Percentiles rank a stretch among this genome's conserved stretches.
These are phyloP conservation scores for Cyanophora paradoxa DNA, from an alignment of 78 protist species.

Conservation along the genomic window DNA sequence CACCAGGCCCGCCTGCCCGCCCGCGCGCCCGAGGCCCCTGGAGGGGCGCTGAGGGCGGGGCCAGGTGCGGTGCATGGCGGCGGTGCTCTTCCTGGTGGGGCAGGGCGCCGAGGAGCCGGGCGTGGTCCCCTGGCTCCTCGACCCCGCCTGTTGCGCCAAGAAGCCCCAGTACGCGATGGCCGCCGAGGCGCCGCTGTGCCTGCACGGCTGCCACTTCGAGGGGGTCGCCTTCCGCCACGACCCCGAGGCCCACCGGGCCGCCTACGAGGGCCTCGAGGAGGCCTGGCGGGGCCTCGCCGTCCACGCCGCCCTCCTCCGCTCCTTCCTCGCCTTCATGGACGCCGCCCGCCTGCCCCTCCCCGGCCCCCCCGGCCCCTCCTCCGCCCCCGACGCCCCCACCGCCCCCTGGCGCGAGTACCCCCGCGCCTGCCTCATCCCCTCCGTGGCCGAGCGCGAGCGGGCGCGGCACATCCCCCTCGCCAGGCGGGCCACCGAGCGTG, in stretches of 20 bases:
- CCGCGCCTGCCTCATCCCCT: background rate
- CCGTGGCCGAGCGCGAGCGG: background rate
- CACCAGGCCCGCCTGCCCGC: slow-evolving; percentile 32
- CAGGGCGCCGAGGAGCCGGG: slow-evolving; percentile 32
- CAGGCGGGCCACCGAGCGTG: background rate
- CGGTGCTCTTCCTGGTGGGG: slow-evolving; percentile 62
- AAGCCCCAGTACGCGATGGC: slow-evolving; percentile 52
- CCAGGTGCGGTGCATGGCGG: slow-evolving; percentile 67
- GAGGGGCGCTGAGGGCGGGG: too few species aligned
- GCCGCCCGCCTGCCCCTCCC: background rate
- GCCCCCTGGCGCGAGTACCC: background rate
- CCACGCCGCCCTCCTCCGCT: background rate
- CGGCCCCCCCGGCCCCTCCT: background rate
- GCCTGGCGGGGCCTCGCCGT: too few species aligned
- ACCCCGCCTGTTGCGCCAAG: slow-evolving; percentile 11
- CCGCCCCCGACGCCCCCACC: too few species aligned
- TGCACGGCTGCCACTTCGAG: slow-evolving; percentile 36
- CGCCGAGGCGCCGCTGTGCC: slow-evolving; percentile 35
- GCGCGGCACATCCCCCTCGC: background rate
- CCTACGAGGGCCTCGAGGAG: background rate
- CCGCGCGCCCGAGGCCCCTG: background rate
- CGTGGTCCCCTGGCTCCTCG: slow-evolving; percentile 27
- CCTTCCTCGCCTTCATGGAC: background rate
- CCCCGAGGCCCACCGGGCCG: background rate
- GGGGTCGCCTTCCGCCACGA: background rate